Evolutionary conservation across 2,329 filamentous ascomycete species (phyloP), one percentile per base, ranked within the genome.

Genomic region (Talaromyces islandicus): DNA sequence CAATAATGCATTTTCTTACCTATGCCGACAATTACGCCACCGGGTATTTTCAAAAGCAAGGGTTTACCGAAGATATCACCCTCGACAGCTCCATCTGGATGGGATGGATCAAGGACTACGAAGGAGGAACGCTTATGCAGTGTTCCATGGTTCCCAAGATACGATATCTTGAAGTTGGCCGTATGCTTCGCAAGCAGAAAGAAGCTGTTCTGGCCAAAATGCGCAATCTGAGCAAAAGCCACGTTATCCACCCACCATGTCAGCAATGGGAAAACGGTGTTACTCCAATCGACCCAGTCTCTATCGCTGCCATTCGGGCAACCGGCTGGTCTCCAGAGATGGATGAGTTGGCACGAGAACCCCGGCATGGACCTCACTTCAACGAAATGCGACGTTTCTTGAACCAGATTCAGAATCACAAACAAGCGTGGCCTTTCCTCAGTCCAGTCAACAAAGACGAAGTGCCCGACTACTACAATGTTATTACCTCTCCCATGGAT

Each of bases 41-140:
- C 65, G 94, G 94, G 12, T 99, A 97, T 75, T 99, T 99, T 77
- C 96, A 97, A 75, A 99, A 99, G 73, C 94, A 99, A 73, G 94
- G 94, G 0, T 99, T 99, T 71, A 97, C 94, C 2, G 97, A 97
- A 73, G 93, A 99, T 68, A 97, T 99, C 65, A 96, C 92, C 0
- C 85, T 99, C 0, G 90, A 93, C 60, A 89, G 88, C 68, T 86
- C 88, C 1, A 87, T 91, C 3, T 99, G 94, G 94, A 97, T 97
- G 93, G 94, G 94, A 2, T 99, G 97, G 69, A 99, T 99, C 80
- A 99, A 99, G 73, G 94, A 99, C 72, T 99, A 99, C 74, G 94
- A 97, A 76, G 94, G 94, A 60, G 94, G 94, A 60, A 99, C 94
- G 0, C 95, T 97, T 63, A 99, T 99, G 94, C 94, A 97, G 77